Evolutionary conservation across 306 rosid genomes (phyloP).

Genomic region (Sphenostylis stenocarpa): DNA sequence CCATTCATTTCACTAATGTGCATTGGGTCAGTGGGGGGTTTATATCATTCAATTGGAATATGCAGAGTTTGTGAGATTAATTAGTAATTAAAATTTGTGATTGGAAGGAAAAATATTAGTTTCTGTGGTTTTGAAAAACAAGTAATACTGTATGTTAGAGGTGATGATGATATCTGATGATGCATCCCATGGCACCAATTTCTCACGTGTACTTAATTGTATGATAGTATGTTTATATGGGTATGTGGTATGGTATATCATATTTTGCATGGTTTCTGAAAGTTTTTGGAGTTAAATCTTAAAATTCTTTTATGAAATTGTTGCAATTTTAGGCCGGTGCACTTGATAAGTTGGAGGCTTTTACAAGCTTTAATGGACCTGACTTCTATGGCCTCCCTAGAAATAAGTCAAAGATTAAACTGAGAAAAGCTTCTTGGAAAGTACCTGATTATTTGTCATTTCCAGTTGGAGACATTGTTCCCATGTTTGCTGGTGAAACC

Average conservation of each 20-base stretch:
- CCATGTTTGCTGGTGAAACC: conserved; percentile 79
- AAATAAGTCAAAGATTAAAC: conserved; percentile 62
- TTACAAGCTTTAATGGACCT: conserved; percentile 95
- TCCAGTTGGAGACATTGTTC: conserved; percentile 76
- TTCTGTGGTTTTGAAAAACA: conserved; percentile 6
- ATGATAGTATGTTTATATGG: not conserved
- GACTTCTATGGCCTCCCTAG: conserved; percentile 94
- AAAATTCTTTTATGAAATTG: not conserved
- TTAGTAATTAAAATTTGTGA: not conserved
- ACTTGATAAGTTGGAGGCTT: conserved; percentile 85
- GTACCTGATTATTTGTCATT: conserved; percentile 70
- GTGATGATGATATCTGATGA: not conserved
- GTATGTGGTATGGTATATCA: not conserved
- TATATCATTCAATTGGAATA: not conserved
- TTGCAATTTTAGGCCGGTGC: conserved; percentile 72
- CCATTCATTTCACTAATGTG: not conserved
- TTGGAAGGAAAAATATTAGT: not conserved
- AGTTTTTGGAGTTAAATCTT: not conserved
- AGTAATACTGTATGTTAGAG: not conserved
- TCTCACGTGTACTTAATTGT: conserved; percentile 5
- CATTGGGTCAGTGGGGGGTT: not conserved
- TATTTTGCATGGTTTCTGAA: conserved; percentile 6
- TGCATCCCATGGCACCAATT: not conserved
- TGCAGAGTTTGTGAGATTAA: not conserved
- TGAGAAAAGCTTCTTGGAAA: conserved; percentile 69